Percentiles rank a stretch among this genome's conserved stretches.
Conservation (phyloP, 2,329 filamentous ascomycete species). For the Ustulina deusta region DNA sequence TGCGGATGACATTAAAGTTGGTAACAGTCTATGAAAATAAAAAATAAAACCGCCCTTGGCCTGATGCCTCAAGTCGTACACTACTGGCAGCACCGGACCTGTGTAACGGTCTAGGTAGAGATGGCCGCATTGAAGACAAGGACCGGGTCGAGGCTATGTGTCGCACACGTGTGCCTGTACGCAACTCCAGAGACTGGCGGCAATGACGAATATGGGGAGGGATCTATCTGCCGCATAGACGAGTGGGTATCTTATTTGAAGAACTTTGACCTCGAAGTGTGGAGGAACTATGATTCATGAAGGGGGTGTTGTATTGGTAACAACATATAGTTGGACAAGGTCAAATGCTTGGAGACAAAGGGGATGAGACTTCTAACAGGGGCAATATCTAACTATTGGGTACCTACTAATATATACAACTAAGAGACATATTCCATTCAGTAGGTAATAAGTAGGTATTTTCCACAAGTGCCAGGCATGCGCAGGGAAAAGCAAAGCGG, state of each 20-base stretch:
- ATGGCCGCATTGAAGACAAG: slow-evolving; percentile 16
- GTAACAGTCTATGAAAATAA: slow-evolving; percentile 13
- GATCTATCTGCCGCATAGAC: slow-evolving; percentile 5
- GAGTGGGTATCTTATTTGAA: background rate
- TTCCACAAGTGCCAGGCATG: background rate
- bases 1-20: slow-evolving; percentile 9
- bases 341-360: slow-evolving; percentile 12
- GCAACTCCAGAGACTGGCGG: background rate
- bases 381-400: slow-evolving; percentile 10
- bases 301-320: slow-evolving; percentile 7
- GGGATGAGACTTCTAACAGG: background rate
- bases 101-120: slow-evolving; percentile 12
- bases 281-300: slow-evolving; percentile 1
- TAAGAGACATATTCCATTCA: slow-evolving; percentile 5
- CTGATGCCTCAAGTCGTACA: background rate
- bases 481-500: background rate
- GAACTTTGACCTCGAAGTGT: slow-evolving; percentile 7
- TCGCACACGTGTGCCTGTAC: background rate
- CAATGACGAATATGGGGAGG: slow-evolving; percentile 2
- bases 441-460: background rate
- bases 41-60: background rate
- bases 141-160: slow-evolving; percentile 1
- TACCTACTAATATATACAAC: slow-evolving; percentile 19
- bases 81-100: background rate
- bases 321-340: background rate